A percentile compares a stretch with the other conserved stretches of the same genome.
phyloP scores from a whole-genome alignment of 371 early-diverging fungal species.

The Mortierella sp. region DNA sequence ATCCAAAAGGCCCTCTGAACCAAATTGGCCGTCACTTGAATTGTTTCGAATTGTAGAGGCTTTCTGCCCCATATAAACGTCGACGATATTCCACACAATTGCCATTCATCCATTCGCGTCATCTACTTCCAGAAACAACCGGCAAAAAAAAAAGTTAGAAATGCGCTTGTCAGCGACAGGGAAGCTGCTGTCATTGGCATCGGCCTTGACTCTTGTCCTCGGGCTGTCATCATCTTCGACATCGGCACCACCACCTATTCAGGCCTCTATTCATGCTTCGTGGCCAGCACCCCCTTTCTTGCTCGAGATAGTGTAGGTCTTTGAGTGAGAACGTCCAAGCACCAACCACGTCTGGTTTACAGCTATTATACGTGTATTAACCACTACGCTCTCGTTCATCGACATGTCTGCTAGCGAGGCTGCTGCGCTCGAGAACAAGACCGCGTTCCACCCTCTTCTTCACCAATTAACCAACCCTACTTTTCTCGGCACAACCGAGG shows the following conservation, averaged over 20 bases:
- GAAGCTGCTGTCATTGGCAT: no score
- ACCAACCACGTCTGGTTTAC: not conserved
- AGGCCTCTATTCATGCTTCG: conserved; percentile 62
- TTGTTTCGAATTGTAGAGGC: no score
- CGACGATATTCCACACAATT: no score
- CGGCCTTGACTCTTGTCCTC: no score
- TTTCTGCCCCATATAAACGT: no score
- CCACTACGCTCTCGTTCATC: not conserved
- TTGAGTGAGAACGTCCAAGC: not conserved
- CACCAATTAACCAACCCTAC: conserved; percentile 55
- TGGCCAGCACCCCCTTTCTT: conserved; percentile 68
- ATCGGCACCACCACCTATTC: conserved; percentile 61
- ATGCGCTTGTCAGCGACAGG: no score
- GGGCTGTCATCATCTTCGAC: conserved; percentile 4
- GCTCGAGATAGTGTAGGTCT: conserved; percentile 71
- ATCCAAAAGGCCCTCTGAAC: no score
- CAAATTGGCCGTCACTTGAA: no score
- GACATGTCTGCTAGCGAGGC: conserved; percentile 63
- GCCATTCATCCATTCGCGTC: no score
- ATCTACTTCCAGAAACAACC: no score
- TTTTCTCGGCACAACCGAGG: conserved; percentile 24
- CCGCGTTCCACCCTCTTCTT: conserved; percentile 68
- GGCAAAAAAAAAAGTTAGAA: no score
- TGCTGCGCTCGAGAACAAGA: conserved; percentile 67
- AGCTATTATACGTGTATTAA: not conserved